These are phyloP conservation scores for Auriscalpium orientale DNA, from an alignment of 768 basidiomycete species.

Conservation along the genomic window DNA sequence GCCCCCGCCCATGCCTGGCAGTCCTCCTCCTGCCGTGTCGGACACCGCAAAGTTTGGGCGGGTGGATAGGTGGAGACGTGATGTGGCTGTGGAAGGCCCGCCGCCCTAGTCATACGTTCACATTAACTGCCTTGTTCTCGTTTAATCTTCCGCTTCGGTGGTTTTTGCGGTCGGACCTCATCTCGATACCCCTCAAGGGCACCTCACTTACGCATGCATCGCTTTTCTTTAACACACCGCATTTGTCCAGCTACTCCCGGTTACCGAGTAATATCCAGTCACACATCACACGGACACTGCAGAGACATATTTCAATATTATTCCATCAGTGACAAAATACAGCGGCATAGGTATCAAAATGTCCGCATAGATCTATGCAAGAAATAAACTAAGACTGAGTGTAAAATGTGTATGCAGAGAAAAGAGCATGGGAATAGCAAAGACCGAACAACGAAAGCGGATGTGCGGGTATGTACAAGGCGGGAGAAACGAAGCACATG, in stretches of 20 bases:
- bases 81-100: slow-evolving; percentile 69
- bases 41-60: slow-evolving; percentile 61
- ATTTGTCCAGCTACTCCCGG: background rate
- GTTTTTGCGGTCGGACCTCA: background rate
- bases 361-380: slow-evolving; percentile 16
- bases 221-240: background rate
- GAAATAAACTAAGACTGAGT: slow-evolving; percentile 3
- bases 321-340: slow-evolving; percentile 17
- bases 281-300: slow-evolving; percentile 11
- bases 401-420: background rate
- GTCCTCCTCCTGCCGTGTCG: slow-evolving; percentile 50
- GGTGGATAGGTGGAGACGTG: slow-evolving; percentile 77
- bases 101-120: slow-evolving; percentile 9
- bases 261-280: background rate
- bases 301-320: slow-evolving; percentile 11
- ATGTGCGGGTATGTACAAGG: background rate
- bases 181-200: slow-evolving; percentile 9
- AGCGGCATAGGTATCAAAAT: slow-evolving; percentile 11
- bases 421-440: background rate
- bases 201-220: background rate
- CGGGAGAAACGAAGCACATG: background rate
- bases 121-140: background rate
- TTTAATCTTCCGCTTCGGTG: slow-evolving; percentile 4
- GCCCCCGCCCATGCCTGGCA: slow-evolving; percentile 35
- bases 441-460: background rate